These are phyloP conservation scores for Pseudogymnoascus sp. DNA, from an alignment of 2,329 filamentous ascomycete genomes.

Conservation along the genomic window DNA sequence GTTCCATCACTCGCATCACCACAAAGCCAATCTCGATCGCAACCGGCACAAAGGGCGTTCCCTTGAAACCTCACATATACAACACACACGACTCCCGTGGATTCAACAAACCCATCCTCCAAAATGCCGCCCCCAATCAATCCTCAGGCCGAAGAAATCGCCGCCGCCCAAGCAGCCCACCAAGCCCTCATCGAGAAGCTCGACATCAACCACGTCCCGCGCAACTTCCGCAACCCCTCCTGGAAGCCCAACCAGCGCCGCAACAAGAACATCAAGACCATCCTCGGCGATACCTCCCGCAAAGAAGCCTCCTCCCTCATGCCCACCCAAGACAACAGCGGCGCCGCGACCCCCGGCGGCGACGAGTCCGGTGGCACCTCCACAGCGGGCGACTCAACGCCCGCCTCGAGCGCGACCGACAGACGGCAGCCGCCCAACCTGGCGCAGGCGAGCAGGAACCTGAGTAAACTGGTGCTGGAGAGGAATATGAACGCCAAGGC, in stretches of 20 bases:
- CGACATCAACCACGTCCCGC: constrained; percentile 78
- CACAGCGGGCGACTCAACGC: constrained; percentile 38
- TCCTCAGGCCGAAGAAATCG: constrained; percentile 15
- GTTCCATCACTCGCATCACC: not conserved
- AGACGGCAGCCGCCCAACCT: constrained; percentile 53
- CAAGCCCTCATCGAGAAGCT: constrained; percentile 81
- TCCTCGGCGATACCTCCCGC: constrained; percentile 79
- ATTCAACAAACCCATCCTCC: not conserved
- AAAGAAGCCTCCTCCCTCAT: constrained; percentile 75
- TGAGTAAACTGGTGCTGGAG: constrained; percentile 82
- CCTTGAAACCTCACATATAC: not conserved
- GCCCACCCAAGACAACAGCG: constrained; percentile 74
- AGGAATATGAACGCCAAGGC: constrained; percentile 53
- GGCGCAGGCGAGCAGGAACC: constrained; percentile 77
- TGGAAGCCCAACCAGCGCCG: constrained; percentile 93
- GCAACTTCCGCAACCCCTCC: constrained; percentile 79
- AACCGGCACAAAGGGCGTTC: not conserved
- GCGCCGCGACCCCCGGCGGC: constrained; percentile 63
- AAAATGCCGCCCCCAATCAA: constrained; percentile 7
- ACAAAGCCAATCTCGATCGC: not conserved
- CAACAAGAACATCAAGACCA: constrained; percentile 98
- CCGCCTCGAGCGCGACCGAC: constrained; percentile 34
- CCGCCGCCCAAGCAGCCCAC: constrained; percentile 64
- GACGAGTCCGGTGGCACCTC: constrained; percentile 46
- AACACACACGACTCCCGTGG: not conserved